Base-by-base conservation (phyloP, 495 filamentous ascomycete species). In the Hyaloscypha bicolor region DNA sequence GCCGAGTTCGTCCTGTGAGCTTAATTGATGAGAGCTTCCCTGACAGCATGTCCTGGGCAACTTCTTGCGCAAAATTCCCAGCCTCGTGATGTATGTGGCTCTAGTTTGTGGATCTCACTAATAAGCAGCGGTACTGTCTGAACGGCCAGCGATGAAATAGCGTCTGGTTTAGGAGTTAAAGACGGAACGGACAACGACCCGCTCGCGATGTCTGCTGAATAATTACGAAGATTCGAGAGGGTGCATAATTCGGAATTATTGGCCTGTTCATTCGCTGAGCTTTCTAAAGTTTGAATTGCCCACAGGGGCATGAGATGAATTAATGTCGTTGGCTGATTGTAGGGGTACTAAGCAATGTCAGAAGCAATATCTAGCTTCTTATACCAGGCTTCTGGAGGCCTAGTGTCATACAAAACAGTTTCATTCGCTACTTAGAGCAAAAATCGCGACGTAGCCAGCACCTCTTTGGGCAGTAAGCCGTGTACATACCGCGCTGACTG, bases 61-160 rank as follows among this genome's bases (percentile, higher is more conserved):
- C 6, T 29, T 55, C 31, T 62, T 31, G 65, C 58, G 65, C 51
- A 67, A 6, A 29, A 42, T 22, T 45, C 39, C 19, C 32, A 37
- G 33, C 31, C 16, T 45, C 31, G 65, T 67, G 65, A 67, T 67
- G 65, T 62, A 39, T 55, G 65, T 67, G 65, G 57, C 65, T 33
- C 32, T 55, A 11, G 16, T 6, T 39, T 35, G 35, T 11, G 48
- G 65, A 31, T 31, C 58, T 67, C 58, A 56, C 57, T 67, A 39
- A 55, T 60, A 25, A 25, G 31, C 59, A 45, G n/a, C 22, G 9
- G 16, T 11, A 39, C 19, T 62, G 2, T 19, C 4, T 48, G 42
- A 48, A 48, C 42, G 2, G 42, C 42, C 16, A 48, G 16, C 42
- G 42, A 48, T 48, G 42, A 48, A 48, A 19, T 48, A 48, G 42